phyloP scores from a whole-genome alignment of 176 grass and related monocot genomes.

The Elaeis guineensis region DNA sequence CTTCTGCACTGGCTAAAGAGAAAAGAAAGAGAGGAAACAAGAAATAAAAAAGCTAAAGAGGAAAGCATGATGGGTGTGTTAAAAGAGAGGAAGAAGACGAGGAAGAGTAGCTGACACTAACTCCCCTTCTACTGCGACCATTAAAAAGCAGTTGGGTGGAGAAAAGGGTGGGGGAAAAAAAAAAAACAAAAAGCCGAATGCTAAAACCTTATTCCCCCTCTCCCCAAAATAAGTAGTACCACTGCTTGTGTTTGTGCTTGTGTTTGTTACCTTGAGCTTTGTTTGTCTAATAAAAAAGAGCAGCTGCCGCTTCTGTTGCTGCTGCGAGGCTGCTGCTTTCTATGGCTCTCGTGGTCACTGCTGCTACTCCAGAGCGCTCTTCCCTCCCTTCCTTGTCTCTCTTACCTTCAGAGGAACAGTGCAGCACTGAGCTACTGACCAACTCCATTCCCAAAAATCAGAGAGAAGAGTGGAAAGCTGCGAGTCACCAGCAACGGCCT shows the following conservation, averaged over 20 bases:
- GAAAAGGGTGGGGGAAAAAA: no score
- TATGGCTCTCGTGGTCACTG: no score
- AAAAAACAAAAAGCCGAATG: slow-evolving; percentile 8
- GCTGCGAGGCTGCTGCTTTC: no score
- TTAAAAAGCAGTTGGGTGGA: slow-evolving; percentile 3
- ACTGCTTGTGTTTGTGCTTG: no score
- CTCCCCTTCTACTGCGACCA: not conserved
- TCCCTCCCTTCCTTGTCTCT: slow-evolving; percentile 12
- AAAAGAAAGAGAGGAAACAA: not conserved
- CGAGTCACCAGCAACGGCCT: no score
- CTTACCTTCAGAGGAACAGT: slow-evolving; percentile 7
- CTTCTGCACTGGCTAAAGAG: not conserved
- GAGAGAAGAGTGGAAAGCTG: slow-evolving; percentile 13
- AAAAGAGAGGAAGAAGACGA: not conserved
- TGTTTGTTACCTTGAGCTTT: no score
- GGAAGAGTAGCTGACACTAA: not conserved
- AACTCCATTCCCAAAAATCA: slow-evolving; percentile 28
- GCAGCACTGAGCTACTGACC: slow-evolving; percentile 19
- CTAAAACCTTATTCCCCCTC: not conserved
- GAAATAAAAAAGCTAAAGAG: not conserved
- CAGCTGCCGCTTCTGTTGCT: no score
- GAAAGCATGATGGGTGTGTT: not conserved
- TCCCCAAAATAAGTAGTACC: no score
- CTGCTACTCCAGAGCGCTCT: no score
- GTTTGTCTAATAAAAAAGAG: no score